A percentile compares a stretch with the other conserved stretches of the same genome.
Conservation (phyloP, 306 rosid genomes). For the Cucurbita pepo region DNA sequence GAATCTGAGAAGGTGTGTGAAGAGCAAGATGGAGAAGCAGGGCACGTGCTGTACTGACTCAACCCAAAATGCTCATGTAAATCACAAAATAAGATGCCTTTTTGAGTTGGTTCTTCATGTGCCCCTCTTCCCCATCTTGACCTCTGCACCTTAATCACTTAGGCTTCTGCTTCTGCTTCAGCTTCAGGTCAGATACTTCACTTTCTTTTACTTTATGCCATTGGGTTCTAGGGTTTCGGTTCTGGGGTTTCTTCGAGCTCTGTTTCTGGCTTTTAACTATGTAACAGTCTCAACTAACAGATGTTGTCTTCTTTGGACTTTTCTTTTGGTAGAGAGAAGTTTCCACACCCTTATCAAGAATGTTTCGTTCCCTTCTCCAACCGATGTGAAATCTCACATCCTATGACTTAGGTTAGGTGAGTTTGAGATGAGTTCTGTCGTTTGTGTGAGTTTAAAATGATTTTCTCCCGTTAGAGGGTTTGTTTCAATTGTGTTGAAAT, state of each 20-base stretch:
- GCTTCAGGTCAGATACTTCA: not conserved
- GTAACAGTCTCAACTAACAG: rapidly evolving
- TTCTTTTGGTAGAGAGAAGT: too few species aligned
- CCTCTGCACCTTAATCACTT: conserved; percentile 30
- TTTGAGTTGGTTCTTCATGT: conserved; percentile 87
- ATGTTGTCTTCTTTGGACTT: too few species aligned
- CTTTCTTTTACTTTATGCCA: not conserved
- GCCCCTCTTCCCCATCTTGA: conserved; percentile 99
- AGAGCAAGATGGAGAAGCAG: conserved; percentile 99
- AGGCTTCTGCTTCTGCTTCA: not conserved
- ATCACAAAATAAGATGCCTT: not conserved
- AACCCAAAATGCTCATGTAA: not conserved
- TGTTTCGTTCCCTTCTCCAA: too few species aligned
- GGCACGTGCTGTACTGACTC: conserved; percentile 99
- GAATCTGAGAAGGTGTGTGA: conserved; percentile 30
- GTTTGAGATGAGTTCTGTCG: too few species aligned
- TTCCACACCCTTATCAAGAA: too few species aligned
- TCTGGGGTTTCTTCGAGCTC: not conserved
- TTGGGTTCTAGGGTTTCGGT: not conserved
- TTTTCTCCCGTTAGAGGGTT: too few species aligned
- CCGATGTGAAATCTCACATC: too few species aligned
- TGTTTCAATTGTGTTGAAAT: too few species aligned
- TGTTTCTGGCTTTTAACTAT: not conserved
- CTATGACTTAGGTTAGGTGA: too few species aligned
- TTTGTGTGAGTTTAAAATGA: too few species aligned